phyloP scores from a whole-genome alignment of 306 rosid species.

The Calophaca sinica region DNA sequence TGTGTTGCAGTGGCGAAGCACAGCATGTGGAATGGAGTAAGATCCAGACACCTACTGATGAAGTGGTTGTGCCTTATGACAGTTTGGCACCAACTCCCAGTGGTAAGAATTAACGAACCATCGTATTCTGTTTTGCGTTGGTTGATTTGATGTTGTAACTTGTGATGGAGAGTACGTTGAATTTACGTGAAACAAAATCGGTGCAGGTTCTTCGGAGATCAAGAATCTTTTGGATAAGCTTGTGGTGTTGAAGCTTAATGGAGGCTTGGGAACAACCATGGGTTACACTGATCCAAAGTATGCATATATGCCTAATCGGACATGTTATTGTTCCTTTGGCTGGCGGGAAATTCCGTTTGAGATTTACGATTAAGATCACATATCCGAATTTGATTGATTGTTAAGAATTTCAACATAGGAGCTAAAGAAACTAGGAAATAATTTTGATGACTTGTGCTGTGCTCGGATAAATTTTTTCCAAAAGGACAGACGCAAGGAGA shows the following conservation, averaged over 20 bases:
- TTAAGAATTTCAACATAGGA: background rate
- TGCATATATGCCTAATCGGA: constrained; percentile 30
- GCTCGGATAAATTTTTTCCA: background rate
- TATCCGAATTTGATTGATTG: no score
- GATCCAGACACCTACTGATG: constrained; percentile 97
- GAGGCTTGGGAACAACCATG: constrained; percentile 97
- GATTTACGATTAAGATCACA: constrained; percentile 15
- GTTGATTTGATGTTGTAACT: constrained; percentile 21
- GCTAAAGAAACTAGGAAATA: background rate
- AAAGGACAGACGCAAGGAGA: no score
- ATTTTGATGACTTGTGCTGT: constrained; percentile 1
- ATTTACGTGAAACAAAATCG: constrained; percentile 32
- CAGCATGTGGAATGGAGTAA: constrained; percentile 93
- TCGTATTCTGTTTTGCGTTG: background rate
- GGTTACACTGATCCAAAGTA: constrained; percentile 98
- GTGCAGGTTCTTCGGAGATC: constrained; percentile 69
- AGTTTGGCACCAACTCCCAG: constrained; percentile 72
- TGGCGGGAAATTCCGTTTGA: background rate
- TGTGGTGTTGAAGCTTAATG: constrained; percentile 95
- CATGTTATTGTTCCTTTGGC: background rate
- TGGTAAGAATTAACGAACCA: constrained; percentile 54
- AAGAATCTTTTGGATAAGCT: constrained; percentile 89
- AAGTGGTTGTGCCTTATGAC: constrained; percentile 90
- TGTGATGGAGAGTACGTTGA: constrained; percentile 14
- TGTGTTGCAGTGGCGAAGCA: constrained; percentile 83